Conservation (phyloP, 306 rosid genomes). For the Purshia tridentata region DNA sequence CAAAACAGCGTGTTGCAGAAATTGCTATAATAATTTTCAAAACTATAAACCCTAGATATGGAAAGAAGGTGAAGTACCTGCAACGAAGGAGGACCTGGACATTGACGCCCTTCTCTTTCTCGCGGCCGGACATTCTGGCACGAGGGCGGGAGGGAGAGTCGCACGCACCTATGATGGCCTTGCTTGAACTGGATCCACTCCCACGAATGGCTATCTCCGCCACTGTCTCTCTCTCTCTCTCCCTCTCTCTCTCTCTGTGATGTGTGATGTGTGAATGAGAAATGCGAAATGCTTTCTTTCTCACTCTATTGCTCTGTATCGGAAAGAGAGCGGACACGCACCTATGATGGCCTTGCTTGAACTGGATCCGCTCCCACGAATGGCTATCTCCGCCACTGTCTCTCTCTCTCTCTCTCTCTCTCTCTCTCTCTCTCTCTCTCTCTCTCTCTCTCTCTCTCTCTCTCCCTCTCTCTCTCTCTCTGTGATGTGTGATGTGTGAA, state of each 20-base stretch:
- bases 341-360: slow-evolving; percentile 2
- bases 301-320: too few species aligned
- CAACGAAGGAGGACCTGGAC: slow-evolving; percentile 97
- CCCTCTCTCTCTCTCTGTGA: slow-evolving; percentile 22
- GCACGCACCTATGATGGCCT: slow-evolving; percentile 7
- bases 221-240: background rate
- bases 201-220: slow-evolving; percentile 4
- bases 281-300: slow-evolving; percentile 15
- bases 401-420: background rate
- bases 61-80: slow-evolving; percentile 43
- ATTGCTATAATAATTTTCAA: background rate
- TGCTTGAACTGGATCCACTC: slow-evolving; percentile 36
- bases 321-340: too few species aligned
- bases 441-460: background rate
- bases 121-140: slow-evolving; percentile 71
- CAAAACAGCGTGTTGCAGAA: background rate
- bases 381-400: background rate
- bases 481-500: background rate
- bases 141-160: slow-evolving; percentile 21
- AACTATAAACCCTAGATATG: slow-evolving; percentile 6
- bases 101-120: slow-evolving; percentile 91
- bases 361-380: slow-evolving; percentile 37
- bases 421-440: slow-evolving; percentile 3
- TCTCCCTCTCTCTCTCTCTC: background rate
- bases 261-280: too few species aligned